Base-by-base conservation (phyloP, 331 rosid genomes). In the Spiraea crenata region DNA sequence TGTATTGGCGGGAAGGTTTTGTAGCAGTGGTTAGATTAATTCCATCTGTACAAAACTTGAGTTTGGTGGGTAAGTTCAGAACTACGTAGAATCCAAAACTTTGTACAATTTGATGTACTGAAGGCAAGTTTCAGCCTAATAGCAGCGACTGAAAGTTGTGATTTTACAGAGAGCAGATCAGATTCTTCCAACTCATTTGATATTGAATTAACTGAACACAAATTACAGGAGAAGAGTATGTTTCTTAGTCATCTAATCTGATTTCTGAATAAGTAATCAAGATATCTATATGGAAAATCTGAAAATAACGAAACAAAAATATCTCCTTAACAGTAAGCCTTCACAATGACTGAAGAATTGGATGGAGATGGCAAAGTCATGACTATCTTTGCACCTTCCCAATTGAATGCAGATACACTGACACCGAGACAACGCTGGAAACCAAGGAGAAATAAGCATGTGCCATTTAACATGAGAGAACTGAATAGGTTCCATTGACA, bases 351-450 rank as follows among this genome's bases (percentile, higher is more conserved):
- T 4, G n/a, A 12, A 5, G 42, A 63, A 41, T 20, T 34, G 41
- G 62, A 42, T 1, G 4, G 62, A 63, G 12, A 70, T 35, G 52
- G 51, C 57, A 52, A 6, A 7, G 49, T 58, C 37, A 10, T 58
- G 39, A 59, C 82, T 82, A 91, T 79, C 91, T 83, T 77, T 84
- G 93, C 71, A 75, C 69, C 95, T 93, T 93, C 67, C 95, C 99
- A 6, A 79, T 84, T 11, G 99, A 87, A 79, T 93, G 97, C 72
- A 93, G 84, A 82, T 93, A 93, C 66, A 93, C 85, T 0, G 99
- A 83, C 69, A 89, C 95, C 6, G 96, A 89, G 42, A 93, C 99
- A 41, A 91, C 89, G 34, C 99, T 93, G 92, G 16, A 78, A 72
- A 77, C 69, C 19, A 51, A 61, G 38, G 38, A 58, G 52, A 9